Evolutionary conservation across 2,329 filamentous ascomycete genomes (phyloP), one percentile per base, ranked within the genome.

Genomic region (Phyllosticta capitalensis): DNA sequence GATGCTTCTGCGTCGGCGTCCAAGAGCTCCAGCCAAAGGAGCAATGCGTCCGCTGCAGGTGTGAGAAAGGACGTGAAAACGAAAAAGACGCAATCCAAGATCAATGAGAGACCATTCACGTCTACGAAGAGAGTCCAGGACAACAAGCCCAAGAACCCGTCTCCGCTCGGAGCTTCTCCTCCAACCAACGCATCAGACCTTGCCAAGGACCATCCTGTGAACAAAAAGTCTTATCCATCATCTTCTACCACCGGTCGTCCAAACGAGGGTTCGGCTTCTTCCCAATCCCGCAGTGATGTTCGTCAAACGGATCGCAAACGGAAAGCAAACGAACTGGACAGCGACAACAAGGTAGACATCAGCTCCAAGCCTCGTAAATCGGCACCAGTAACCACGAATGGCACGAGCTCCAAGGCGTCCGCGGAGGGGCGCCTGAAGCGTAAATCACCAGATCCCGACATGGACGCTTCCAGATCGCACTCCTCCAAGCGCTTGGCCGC

Each of bases 151-250:
- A 81, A 79, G 66, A 85, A 85, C 57, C 82, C 82, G 2, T 85
- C 83, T 17, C 84, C 83, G 2, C 81, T 82, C 21, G 82, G 82
- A 5, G 85, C 83, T 9, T 84, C 83, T 2, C 81, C 82, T 21
- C 82, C 83, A 4, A 78, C 83, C 62, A 84, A 83, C 67, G 80
- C 80, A 26, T 84, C 82, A 20, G 81, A 85, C 66, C 73, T 81
- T 59, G 74, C 81, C 62, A 73, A 78, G 66, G 72, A 73, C 63
- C 67, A 75, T 56, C 71, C 72, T 12, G 69, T 72, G 14, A 69
- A 74, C 64, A 74, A 73, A 52, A 68, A 67, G 10, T 69, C 71
- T 24, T 70, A 69, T 12, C 70, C 67, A 9, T 67, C 68, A 21
- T 63, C 69, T 2, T 74, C 72, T 4, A 67, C 70, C 1, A 68